Base-by-base conservation (phyloP, 352 stramenopile species). In the Aphanomyces cochlioides region DNA sequence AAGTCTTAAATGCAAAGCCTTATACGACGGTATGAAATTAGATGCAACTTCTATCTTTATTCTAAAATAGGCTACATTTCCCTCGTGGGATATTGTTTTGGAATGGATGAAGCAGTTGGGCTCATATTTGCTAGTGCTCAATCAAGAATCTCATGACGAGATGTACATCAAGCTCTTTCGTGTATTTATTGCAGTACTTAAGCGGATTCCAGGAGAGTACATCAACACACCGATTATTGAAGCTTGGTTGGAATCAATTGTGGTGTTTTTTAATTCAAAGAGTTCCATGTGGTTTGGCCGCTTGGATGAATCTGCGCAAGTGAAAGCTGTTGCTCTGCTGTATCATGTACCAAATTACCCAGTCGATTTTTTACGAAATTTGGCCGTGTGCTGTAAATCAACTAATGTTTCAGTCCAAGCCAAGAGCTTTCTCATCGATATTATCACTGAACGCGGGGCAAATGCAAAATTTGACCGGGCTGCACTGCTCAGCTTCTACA, bases 381-480 rank as follows among this genome's bases (percentile, higher is more conserved):
- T 94, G 34, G 77, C 87, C 21, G 86, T 79, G 39, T 92, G 84
- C 73, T 92, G 87, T 73, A 92, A 94, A 68, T 90, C 81, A 63
- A 19, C 72, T 15, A 60, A 74, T 17, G 82, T 94, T 8, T 69
- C 82, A 57, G 68, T 78, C 34, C 76, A 92, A 43, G 84, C 83
- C n/a, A 94, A 94, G 75, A 91, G 78, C 39, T 94, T 92, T 56
- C 71, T 92, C 19, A 81, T 94, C 48, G 87, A 94, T 54, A 90
- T 94, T 74, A 47, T 94, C 2, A 81, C 88, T 69, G 82, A 90
- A 66, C 81, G 84, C 5, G 75, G 78, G 36, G 75, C 88, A 28
- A 17, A 19, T 5, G 10, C 3, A 3, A 73, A 65, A 61, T 67
- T 94, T 47, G 83, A 94, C 66, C 77, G 92, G 2, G 84, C 82